These are phyloP conservation scores for Allomyces macrogynus DNA, from an alignment of 192 early-diverging fungal genomes.

Conservation along the genomic window DNA sequence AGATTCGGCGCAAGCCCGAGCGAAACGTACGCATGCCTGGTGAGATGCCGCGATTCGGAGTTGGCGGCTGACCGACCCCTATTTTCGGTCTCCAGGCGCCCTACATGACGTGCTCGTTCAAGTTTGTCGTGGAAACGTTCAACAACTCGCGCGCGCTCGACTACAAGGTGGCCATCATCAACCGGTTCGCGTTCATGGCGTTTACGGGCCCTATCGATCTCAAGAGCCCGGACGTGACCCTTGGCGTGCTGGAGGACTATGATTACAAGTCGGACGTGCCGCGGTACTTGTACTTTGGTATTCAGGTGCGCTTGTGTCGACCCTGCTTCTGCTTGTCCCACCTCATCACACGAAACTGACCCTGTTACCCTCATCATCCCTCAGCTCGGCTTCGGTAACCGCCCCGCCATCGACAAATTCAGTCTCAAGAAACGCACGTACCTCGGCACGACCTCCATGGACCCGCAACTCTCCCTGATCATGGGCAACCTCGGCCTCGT, in stretches of 20 bases:
- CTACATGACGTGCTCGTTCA: slow-evolving; percentile 41
- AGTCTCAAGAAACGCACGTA: slow-evolving; percentile 91
- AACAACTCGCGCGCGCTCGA: slow-evolving; percentile 45
- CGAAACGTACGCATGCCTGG: slow-evolving; percentile 19
- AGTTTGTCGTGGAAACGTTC: slow-evolving; percentile 55
- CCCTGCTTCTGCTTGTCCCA: no score
- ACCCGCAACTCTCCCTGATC: slow-evolving; percentile 86
- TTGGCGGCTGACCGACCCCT: not conserved
- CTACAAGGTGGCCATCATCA: slow-evolving; percentile 58
- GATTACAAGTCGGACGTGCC: slow-evolving; percentile 8
- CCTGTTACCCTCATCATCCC: not conserved
- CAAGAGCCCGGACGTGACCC: slow-evolving; percentile 53
- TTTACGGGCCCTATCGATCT: slow-evolving; percentile 65
- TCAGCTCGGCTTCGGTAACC: slow-evolving; percentile 24
- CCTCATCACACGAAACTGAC: no score
- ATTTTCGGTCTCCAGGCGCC: slow-evolving; percentile 11
- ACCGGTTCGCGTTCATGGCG: slow-evolving; percentile 68
- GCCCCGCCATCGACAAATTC: slow-evolving; percentile 54
- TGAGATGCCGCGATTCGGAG: no score
- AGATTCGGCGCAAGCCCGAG: slow-evolving; percentile 36
- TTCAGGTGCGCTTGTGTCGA: not conserved
- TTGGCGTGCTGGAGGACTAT: slow-evolving; percentile 60
- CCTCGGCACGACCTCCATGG: slow-evolving; percentile 93
- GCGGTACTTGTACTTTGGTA: slow-evolving; percentile 7
- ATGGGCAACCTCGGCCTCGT: slow-evolving; percentile 91